These are phyloP conservation scores for Penicillium sclerotigenum DNA, from an alignment of 2,329 filamentous ascomycete genomes.

Conservation along the genomic window DNA sequence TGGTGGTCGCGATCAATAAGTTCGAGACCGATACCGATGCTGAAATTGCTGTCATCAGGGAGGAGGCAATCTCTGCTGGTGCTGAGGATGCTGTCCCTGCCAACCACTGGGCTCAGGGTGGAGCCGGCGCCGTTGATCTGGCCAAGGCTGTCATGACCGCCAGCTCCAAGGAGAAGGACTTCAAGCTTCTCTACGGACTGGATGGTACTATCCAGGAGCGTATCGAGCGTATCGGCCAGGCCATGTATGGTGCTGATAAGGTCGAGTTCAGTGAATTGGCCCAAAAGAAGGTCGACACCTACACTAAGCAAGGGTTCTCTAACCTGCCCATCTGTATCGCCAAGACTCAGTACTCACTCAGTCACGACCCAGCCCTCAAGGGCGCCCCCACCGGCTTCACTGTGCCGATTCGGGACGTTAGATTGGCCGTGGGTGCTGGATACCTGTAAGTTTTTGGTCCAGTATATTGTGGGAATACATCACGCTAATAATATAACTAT, in stretches of 20 bases:
- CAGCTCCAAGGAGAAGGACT: slow-evolving; percentile 77
- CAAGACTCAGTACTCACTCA: slow-evolving; percentile 97
- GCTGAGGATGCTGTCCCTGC: slow-evolving; percentile 90
- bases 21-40: slow-evolving; percentile 92
- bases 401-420: slow-evolving; percentile 88
- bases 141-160: slow-evolving; percentile 83
- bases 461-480: slow-evolving; percentile 35
- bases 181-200: slow-evolving; percentile 80
- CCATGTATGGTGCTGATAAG: slow-evolving; percentile 88
- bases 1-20: slow-evolving; percentile 96
- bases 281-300: slow-evolving; percentile 93
- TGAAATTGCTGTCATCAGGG: slow-evolving; percentile 82
- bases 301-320: slow-evolving; percentile 85
- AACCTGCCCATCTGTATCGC: slow-evolving; percentile 94
- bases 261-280: slow-evolving; percentile 94
- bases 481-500: slow-evolving; percentile 15
- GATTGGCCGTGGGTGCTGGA: slow-evolving; percentile 89
- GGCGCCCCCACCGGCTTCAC: slow-evolving; percentile 93
- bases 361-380: slow-evolving; percentile 89
- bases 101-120: slow-evolving; percentile 96
- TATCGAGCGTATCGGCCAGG: slow-evolving; percentile 83
- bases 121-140: slow-evolving; percentile 82
- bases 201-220: slow-evolving; percentile 79
- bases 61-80: slow-evolving; percentile 86
- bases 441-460: slow-evolving; percentile 64